These are phyloP conservation scores for Aureobasidium uvarum DNA, from an alignment of 2,329 filamentous ascomycete genomes.

Conservation along the genomic window DNA sequence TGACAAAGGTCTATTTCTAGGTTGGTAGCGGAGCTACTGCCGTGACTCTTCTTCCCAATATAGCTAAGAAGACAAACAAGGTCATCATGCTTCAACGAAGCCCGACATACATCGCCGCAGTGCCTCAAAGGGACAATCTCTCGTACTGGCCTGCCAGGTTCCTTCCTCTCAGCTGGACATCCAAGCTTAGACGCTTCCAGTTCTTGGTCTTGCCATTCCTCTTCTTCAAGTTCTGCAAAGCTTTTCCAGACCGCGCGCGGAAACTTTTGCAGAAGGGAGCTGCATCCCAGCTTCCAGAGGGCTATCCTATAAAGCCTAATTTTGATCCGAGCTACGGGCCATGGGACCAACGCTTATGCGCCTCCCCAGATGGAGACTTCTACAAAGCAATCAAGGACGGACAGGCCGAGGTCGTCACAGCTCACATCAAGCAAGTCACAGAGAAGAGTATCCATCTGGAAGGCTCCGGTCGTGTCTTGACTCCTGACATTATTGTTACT, in stretches of 20 bases:
- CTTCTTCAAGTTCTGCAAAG: constrained; percentile 37
- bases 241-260: constrained; percentile 36
- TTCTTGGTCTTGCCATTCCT: constrained; percentile 40
- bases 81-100: constrained; percentile 81
- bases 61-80: constrained; percentile 60
- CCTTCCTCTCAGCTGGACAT: constrained; percentile 32
- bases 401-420: constrained; percentile 56
- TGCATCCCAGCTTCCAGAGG: constrained; percentile 45
- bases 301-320: constrained; percentile 47
- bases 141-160: constrained; percentile 42
- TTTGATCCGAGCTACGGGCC: constrained; percentile 51
- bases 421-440: constrained; percentile 53
- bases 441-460: constrained; percentile 50
- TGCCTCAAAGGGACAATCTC: constrained; percentile 46
- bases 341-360: constrained; percentile 72
- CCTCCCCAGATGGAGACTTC: constrained; percentile 62
- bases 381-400: constrained; percentile 53
- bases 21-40: constrained; percentile 77
- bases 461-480: constrained; percentile 46
- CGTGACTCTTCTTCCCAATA: constrained; percentile 69
- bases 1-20: not conserved
- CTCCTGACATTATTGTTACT: constrained; percentile 63
- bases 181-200: constrained; percentile 38
- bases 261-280: constrained; percentile 47
- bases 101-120: constrained; percentile 66